Conservation (phyloP, 106 monocot species). For the Dendrobium officinale region DNA sequence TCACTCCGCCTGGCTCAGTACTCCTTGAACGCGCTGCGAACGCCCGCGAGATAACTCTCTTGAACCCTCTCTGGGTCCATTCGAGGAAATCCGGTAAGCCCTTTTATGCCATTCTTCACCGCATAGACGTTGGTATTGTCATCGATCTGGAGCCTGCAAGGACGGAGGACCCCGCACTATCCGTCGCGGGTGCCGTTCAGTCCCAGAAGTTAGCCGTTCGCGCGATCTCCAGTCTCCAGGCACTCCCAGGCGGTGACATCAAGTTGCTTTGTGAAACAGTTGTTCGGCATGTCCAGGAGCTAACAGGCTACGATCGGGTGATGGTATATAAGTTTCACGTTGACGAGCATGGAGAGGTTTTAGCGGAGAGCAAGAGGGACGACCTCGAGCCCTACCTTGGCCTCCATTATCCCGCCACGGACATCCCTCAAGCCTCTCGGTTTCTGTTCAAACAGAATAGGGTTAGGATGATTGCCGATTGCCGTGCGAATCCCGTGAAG, state of each 20-base stretch:
- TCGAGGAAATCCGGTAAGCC: constrained; percentile 58
- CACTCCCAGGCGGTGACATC: constrained; percentile 84
- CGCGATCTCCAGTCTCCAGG: constrained; percentile 76
- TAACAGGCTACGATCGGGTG: constrained; percentile 85
- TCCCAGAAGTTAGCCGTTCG: constrained; percentile 91
- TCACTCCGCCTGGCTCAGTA: constrained; percentile 45
- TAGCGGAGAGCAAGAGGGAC: constrained; percentile 56
- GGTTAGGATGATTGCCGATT: constrained; percentile 91
- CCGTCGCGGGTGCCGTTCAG: constrained; percentile 87
- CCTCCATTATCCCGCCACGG: constrained; percentile 89
- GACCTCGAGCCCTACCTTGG: constrained; percentile 87
- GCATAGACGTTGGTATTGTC: constrained; percentile 89
- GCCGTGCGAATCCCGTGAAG: constrained; percentile 54
- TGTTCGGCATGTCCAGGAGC: constrained; percentile 68
- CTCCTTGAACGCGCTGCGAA: constrained; percentile 56
- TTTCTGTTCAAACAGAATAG: constrained; percentile 89
- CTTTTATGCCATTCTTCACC: constrained; percentile 87
- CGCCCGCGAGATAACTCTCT: constrained; percentile 78
- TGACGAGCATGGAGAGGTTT: constrained; percentile 92
- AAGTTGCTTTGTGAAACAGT: constrained; percentile 71
- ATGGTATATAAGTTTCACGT: constrained; percentile 98
- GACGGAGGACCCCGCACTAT: constrained; percentile 74
- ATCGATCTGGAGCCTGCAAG: constrained; percentile 85
- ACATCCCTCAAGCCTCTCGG: constrained; percentile 84
- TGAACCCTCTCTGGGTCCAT: constrained; percentile 85